Evolutionary conservation across 441 rosid genomes (phyloP), one percentile per base, ranked within the genome.

Genomic region (Gossypium schwendimanii): DNA sequence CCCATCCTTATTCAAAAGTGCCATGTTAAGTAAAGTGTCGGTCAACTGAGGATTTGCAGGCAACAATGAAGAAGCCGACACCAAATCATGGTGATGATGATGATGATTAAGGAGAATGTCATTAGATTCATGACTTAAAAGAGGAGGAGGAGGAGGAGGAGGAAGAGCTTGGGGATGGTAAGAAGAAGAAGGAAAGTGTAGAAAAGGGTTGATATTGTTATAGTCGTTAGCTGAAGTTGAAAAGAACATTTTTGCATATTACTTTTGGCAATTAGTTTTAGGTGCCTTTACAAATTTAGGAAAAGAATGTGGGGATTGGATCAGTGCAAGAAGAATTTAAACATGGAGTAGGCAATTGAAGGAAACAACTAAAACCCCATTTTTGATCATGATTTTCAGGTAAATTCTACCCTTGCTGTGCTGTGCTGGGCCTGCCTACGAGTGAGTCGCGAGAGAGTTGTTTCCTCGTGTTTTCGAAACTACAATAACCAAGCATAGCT

Each of bases 31-130:
- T 68, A 62, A 28, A 53, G 80, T 4, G 17, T 76, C 78, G 2
- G 63, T 4, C 8, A 44, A 6, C 58, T 64, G 75, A 61, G 69
- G 78, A 62, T 70, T 63, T 54, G 65, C 10, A 6, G 77, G 71
- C 15, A 39, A 14, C 57, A 36, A 64, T 5, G 9, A 54, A 50
- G 15, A 63, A 74, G 47, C 70, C 17, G 71, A 4, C 45, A 65
- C 49, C 7, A 66, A 82, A 66, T 78, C 77, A 20, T 68, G 76
- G 68, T 73, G 63, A 45, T 72, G 63, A 45, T 73, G 63, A 45
- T 14, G 26, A 24, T 53, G 75, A 45, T 68, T 14, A 53, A 52
- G 47, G 60, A 23, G 3, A 12, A 75, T 17, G 39, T 39, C 61
- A 26, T 15, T 52, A 17, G 71, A 1, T 10, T 77, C 83, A 39